Evolutionary conservation across 2,329 filamentous ascomycete species (phyloP), one percentile per base, ranked within the genome.

Genomic region (Claviceps africana): DNA sequence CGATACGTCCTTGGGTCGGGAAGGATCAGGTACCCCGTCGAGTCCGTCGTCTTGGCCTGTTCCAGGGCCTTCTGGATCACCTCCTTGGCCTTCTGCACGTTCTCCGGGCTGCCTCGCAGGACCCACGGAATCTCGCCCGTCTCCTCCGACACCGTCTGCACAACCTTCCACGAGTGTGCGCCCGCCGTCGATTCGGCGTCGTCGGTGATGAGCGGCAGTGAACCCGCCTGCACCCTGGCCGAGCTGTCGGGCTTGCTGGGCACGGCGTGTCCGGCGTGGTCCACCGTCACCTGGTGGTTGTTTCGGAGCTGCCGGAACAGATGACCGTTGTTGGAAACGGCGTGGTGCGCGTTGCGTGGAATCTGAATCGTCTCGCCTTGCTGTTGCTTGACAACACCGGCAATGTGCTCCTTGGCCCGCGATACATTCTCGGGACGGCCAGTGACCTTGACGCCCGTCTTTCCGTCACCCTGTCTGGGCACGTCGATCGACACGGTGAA

Each of bases 181-280:
- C 86, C 82, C 7, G 79, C 74, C 22, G 76, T 68, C 13, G 77
- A 71, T 15, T 82, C 79, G 1, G 79, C 77, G 50, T 93, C 87
- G 63, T 97, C 93, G 0, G 90, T 97, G 68, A 97, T 97, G 59
- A 98, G 70, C n/a, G 93, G 93, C 53, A 95, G 77, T 40, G 80
- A 70, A 48, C 74, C 77, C 45, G 78, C 80, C 57, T 80, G 83
- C 40, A 74, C 73, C 22, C 79, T 76, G 9, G 71, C 66, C 55
- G 73, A 66, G 53, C 74, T 69, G 53, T 78, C 69, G 30, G 85
- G 78, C 70, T 84, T 89, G 40, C 82, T 66, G 6, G 93, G 93
- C 4, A 86, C 73, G 53, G 84, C 72, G 55, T 93, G 82, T 45
- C 90, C 89, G 52, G 82, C 86, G 65, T 97, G 93, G 67, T 97